A percentile compares a stretch with the other conserved stretches of the same genome.
Evolutionary conservation across 345 rosid genomes (phyloP).

Genomic region (Syzygium jambos): DNA sequence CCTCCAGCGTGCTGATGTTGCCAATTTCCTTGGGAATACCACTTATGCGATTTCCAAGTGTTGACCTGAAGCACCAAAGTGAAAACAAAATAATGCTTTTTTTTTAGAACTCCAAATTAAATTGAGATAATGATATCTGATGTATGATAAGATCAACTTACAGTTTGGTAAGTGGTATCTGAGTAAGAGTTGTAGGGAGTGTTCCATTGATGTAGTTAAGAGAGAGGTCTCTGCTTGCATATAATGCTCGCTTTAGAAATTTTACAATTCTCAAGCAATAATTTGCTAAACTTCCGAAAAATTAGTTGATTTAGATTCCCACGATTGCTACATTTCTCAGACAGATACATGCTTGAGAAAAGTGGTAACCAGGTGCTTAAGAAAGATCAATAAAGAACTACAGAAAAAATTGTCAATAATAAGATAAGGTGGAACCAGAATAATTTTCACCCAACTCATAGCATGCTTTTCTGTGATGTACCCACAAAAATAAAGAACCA

Average conservation of each 20-base stretch:
- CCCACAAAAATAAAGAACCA: neutral
- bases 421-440: neutral
- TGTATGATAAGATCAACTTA: slow-evolving; percentile 15
- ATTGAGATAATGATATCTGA: neutral
- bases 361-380: neutral
- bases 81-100: neutral
- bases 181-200: slow-evolving; percentile 46
- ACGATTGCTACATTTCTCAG: neutral
- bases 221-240: slow-evolving; percentile 52
- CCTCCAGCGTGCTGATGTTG: slow-evolving; percentile 36
- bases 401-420: neutral
- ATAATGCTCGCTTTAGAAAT: neutral
- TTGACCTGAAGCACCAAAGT: slow-evolving; percentile 23
- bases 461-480: neutral
- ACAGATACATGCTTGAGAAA: neutral
- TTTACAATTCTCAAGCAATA: neutral
- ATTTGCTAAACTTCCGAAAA: neutral
- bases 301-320: neutral
- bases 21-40: slow-evolving; percentile 66
- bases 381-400: neutral
- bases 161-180: slow-evolving; percentile 44
- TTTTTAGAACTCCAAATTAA: neutral
- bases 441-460: neutral
- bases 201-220: slow-evolving; percentile 73
- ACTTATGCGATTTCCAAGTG: slow-evolving; percentile 53